Evolutionary conservation across 257 asterid species (phyloP).

Genomic region (Handroanthus guayacan): DNA sequence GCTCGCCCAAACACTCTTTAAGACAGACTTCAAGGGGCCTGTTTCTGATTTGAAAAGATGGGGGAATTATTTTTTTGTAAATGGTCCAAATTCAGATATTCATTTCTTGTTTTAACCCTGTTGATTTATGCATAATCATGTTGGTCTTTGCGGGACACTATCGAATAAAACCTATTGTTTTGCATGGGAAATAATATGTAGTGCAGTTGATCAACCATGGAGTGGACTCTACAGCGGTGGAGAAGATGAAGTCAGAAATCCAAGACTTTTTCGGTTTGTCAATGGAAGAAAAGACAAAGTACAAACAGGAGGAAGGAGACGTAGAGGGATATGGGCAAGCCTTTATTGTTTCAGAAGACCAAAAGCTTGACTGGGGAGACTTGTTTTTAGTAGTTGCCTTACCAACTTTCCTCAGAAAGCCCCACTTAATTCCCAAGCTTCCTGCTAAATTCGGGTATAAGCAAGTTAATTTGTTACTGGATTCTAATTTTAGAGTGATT

Average conservation of each 20-base stretch:
- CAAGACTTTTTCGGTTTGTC: conserved; percentile 45
- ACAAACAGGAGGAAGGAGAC: conserved; percentile 56
- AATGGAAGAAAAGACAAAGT: conserved; percentile 48
- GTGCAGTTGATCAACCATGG: conserved; percentile 57
- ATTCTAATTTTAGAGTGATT: too few species aligned
- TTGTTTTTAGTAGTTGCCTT: conserved; percentile 57
- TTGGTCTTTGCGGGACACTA: too few species aligned
- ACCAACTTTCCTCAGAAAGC: conserved; percentile 41
- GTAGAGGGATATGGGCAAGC: conserved; percentile 65
- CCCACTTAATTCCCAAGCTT: conserved; percentile 44
- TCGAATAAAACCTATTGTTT: too few species aligned
- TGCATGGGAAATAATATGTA: too few species aligned
- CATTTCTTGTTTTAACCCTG: too few species aligned
- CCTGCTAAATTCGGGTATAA: conserved; percentile 21
- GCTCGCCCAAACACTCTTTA: too few species aligned
- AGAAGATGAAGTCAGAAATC: conserved; percentile 47
- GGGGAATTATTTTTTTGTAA: too few species aligned
- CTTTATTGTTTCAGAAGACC: conserved; percentile 60
- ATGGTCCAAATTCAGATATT: too few species aligned
- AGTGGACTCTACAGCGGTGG: conserved; percentile 43
- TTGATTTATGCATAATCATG: too few species aligned
- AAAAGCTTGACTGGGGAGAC: conserved; percentile 71
- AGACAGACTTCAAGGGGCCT: too few species aligned
- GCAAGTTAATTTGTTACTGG: too few species aligned
- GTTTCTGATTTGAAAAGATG: too few species aligned